A percentile compares a stretch with the other conserved stretches of the same genome.
phyloP scores from a whole-genome alignment of 805 yeast species.

The Nakazawaea holstii region DNA sequence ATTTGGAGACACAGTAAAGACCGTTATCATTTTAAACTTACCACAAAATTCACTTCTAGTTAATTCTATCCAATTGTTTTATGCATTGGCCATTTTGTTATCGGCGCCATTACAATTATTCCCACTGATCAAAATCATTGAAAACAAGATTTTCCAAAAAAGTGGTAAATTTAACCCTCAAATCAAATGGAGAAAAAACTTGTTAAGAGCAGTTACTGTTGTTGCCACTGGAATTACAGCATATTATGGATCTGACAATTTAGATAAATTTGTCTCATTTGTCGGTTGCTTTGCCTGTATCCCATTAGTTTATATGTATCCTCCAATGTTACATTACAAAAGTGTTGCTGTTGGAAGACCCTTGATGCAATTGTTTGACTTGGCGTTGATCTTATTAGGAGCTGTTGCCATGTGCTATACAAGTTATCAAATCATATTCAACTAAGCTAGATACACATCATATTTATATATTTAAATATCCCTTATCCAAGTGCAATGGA shows the following conservation, averaged over 20 bases:
- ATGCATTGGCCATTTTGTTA: constrained; percentile 67
- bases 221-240: constrained; percentile 52
- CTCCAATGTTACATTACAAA: constrained; percentile 68
- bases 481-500: no score
- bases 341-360: constrained; percentile 35
- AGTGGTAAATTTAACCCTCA: constrained; percentile 52
- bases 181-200: constrained; percentile 65
- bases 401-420: constrained; percentile 61
- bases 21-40: constrained; percentile 66
- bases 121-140: constrained; percentile 74
- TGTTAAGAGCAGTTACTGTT: constrained; percentile 51
- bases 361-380: constrained; percentile 39
- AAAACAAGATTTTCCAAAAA: constrained; percentile 47
- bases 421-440: constrained; percentile 48
- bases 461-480: not conserved
- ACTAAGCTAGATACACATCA: constrained; percentile 11
- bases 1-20: constrained; percentile 57
- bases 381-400: constrained; percentile 49
- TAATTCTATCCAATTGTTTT: constrained; percentile 61
- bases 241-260: constrained; percentile 58
- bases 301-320: constrained; percentile 81
- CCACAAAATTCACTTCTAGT: constrained; percentile 65
- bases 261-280: constrained; percentile 72
- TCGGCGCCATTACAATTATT: constrained; percentile 79
- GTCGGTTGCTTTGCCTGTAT: constrained; percentile 84